Base-by-base conservation (phyloP, 768 basidiomycete species). In the Trametes gibbosa region DNA sequence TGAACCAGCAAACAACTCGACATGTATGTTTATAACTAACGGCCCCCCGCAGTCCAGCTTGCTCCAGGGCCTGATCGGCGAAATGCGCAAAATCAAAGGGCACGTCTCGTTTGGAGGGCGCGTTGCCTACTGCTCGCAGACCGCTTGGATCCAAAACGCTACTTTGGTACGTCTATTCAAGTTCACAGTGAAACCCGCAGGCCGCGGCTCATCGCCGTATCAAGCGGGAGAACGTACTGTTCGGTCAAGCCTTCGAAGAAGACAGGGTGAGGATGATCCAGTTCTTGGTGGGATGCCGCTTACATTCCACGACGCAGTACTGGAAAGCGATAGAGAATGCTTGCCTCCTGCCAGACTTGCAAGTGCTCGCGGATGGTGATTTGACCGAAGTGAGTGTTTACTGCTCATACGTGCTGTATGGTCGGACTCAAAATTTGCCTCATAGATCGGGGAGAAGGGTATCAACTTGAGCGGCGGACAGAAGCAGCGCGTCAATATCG, bases 61-160 rank as follows among this genome's bases (percentile, higher is more conserved):
- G 32, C 71, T 86, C 7, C 78, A 82, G 65, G 85, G 84, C 3
- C 72, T 91, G 25, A 80, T 89, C 40, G 87, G 89, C 5, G 89
- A 89, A 71, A 89, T 89, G 87, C 75, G 79, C 17, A 76, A 75
- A 56, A 62, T 76, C 2, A 68, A 72, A 9, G 89, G 89, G 0
- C 67, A 71, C 13, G 79, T 86, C 37, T 72, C 75, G 0, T 84
- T 89, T 63, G 84, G 88, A 7, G 87, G 88, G 0, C 72, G 74
- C 14, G 77, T 89, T 10, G 86, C 81, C 5, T 91, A 89, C 67
- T 87, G 85, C 66, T 79, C 87, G 16, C 89, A 91, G 70, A 82
- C 80, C 0, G 85, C 87, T 0, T 91, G 88, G 88, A 89, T 91
- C 48, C 86, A 88, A 69, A 89, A 89, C 66, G 81, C 83, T 0